Evolutionary conservation across 768 basidiomycete genomes (phyloP).

Genomic region (Rhizopogon vesiculosus): DNA sequence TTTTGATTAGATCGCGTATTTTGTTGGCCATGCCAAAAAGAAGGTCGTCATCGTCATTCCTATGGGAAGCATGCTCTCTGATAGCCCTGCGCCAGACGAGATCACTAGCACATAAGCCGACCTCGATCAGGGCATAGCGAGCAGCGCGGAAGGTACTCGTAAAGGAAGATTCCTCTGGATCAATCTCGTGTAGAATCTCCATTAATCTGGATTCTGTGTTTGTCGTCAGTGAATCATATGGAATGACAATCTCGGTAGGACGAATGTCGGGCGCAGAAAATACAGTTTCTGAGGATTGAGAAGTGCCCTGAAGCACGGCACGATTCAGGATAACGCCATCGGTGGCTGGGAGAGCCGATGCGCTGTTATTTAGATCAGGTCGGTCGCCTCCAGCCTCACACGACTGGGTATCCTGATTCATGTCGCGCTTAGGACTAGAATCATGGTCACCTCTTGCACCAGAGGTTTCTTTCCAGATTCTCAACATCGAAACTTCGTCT

Average conservation of each 20-base stretch:
- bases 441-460: conserved; percentile 25
- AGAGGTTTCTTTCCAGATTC: conserved; percentile 48
- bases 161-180: conserved; percentile 34
- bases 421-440: conserved; percentile 5
- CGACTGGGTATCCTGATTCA: conserved; percentile 20
- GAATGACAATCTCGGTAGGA: conserved; percentile 49
- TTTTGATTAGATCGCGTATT: conserved; percentile 40
- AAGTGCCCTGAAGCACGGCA: conserved; percentile 9
- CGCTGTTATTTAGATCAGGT: conserved; percentile 18
- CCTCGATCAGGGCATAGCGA: conserved; percentile 40
- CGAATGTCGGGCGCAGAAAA: conserved; percentile 30
- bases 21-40: conserved; percentile 19
- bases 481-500: conserved; percentile 35
- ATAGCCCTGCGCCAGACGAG: conserved; percentile 60
- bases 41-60: conserved; percentile 32
- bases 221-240: conserved; percentile 40
- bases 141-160: conserved; percentile 43
- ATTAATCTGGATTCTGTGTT: conserved; percentile 37
- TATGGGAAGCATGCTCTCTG: conserved; percentile 30
- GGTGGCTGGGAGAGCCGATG: conserved; percentile 11
- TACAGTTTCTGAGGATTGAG: conserved; percentile 15
- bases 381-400: conserved; percentile 23
- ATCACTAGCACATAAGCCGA: conserved; percentile 69
- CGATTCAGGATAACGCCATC: conserved; percentile 5
- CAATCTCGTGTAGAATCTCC: conserved; percentile 42